phyloP scores from a whole-genome alignment of 2,329 filamentous ascomycete species.

The Clarireedia paspali region DNA sequence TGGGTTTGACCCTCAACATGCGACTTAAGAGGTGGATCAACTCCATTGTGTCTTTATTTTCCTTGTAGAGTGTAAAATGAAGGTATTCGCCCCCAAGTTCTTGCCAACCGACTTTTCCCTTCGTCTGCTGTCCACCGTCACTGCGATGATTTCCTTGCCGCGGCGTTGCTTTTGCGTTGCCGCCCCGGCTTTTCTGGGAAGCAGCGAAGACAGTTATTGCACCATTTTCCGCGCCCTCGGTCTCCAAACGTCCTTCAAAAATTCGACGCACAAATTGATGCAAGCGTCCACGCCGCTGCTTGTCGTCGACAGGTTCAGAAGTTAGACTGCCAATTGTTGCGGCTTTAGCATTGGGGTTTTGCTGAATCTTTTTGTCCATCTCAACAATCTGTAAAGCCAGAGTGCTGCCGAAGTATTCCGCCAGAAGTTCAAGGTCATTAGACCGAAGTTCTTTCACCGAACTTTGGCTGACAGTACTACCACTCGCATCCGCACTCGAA shows the following conservation, averaged over 20 bases:
- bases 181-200: constrained; percentile 18
- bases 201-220: constrained; percentile 49
- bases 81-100: constrained; percentile 61
- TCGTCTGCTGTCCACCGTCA: constrained; percentile 16
- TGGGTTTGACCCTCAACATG: constrained; percentile 49
- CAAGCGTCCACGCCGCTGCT: constrained; percentile 52
- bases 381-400: constrained; percentile 42
- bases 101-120: constrained; percentile 48
- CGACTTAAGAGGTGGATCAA: constrained; percentile 53
- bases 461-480: background rate
- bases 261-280: constrained; percentile 52
- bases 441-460: constrained; percentile 30
- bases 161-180: constrained; percentile 13
- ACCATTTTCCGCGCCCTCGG: constrained; percentile 49
- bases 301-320: constrained; percentile 49
- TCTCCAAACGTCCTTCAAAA: constrained; percentile 56
- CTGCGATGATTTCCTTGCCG: constrained; percentile 7
- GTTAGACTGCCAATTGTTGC: constrained; percentile 46
- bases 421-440: constrained; percentile 37
- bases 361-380: constrained; percentile 46
- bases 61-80: constrained; percentile 70
- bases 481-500: background rate
- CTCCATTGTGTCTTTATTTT: constrained; percentile 61
- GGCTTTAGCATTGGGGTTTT: constrained; percentile 46
- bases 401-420: constrained; percentile 42